Base-by-base conservation (phyloP, 2,329 filamentous ascomycete species). In the Saccharata proteae region DNA sequence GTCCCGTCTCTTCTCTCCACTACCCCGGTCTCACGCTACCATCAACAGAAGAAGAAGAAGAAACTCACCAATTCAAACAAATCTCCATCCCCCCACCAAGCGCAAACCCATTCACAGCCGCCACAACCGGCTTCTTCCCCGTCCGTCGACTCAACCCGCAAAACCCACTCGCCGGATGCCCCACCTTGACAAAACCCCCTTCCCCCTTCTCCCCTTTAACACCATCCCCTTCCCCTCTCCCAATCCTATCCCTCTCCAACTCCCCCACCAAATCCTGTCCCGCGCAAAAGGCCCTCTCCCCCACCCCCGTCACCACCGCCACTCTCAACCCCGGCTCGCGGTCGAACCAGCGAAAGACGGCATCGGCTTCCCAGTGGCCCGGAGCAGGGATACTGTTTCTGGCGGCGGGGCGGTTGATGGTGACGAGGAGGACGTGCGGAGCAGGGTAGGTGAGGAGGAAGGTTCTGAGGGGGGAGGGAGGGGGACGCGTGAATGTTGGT, bases 51-150 rank as follows among this genome's bases (percentile, higher is more conserved):
- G 26, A 32, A 23, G 28, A 17, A 16, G 6, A 23, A 16, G 14
- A n/a, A 15, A 49, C 56, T 20, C 47, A 69, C 66, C 65, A 71
- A 29, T 67, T 67, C 32, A 70, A 48, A 6, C 62, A 59, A 41
- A 70, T 66, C 49, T 74, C 69, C 40, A 71, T 71, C 0, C 69
- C 70, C 4, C 69, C 70, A 0, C 70, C 70, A 27, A 71, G 52
- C 1, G 67, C 67, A 38, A 65, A 61, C 0, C 70, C 70, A 48
- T 74, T 74, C 3, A 73, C 66, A 2, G 70, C 69, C 10, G 67
- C 68, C 44, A 74, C 67, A 26, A 74, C 58, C 1, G 70, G 69
- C 48, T 74, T 74, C 56, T 71, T 74, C 1, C 73, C 73, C 9
- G 50, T 49, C 9, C 73, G 57, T 25, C 65, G 55, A 24, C 65